These are phyloP conservation scores for Hypoxylon rickii DNA, from an alignment of 495 filamentous ascomycete genomes.

Conservation along the genomic window DNA sequence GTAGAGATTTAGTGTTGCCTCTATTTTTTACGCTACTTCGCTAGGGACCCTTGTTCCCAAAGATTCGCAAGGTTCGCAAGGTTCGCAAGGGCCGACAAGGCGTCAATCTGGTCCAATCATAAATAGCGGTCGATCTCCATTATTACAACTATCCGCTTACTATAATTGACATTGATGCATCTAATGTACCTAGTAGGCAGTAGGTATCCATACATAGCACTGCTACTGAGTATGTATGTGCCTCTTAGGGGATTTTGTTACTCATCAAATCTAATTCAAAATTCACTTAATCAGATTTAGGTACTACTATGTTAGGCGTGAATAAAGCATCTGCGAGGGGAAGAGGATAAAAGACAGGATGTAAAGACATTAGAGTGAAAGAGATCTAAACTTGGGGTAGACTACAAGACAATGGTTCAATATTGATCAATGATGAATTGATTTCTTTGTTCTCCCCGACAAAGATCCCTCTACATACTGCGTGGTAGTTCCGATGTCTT, in stretches of 20 bases:
- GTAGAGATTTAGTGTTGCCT: conserved; percentile 22
- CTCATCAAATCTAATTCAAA: background rate
- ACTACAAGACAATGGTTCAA: background rate
- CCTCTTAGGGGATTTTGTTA: no score
- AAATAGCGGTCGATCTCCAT: conserved; percentile 11
- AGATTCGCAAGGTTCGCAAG: background rate
- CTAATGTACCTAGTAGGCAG: background rate
- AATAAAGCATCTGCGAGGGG: no score
- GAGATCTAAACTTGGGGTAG: background rate
- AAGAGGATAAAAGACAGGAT: no score
- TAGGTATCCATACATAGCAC: background rate
- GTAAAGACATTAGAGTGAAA: background rate
- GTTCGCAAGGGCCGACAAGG: conserved; percentile 8
- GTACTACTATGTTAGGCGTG: no score
- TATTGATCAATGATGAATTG: background rate
- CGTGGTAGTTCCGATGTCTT: no score
- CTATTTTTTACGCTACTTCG: conserved; percentile 21
- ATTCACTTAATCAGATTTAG: background rate
- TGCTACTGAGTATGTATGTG: no score
- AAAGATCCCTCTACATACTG: no score
- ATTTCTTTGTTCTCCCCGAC: background rate
- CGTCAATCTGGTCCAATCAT: conserved; percentile 30
- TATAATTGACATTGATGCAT: no score
- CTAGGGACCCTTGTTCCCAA: conserved; percentile 5
- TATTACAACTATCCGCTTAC: conserved; percentile 12